Percentiles rank a stretch among this genome's conserved stretches.
phyloP scores from a whole-genome alignment of 2,329 filamentous ascomycete genomes.

The Cadophora gregata region DNA sequence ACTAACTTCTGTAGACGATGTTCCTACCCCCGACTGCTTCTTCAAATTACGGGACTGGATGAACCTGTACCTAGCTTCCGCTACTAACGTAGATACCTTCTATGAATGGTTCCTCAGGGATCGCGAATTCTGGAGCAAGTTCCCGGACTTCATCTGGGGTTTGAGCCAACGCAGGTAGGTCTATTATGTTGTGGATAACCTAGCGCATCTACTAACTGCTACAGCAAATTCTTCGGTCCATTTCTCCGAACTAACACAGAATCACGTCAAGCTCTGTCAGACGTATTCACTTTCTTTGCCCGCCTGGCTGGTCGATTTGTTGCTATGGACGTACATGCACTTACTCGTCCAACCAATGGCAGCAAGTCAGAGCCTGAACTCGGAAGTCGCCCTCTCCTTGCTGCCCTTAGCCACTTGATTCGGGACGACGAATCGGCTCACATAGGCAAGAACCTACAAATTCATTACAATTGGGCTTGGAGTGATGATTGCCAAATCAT shows the following conservation, averaged over 20 bases:
- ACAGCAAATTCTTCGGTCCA: slow-evolving; percentile 42
- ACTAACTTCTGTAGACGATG: slow-evolving; percentile 48
- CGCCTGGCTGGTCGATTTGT: slow-evolving; percentile 59
- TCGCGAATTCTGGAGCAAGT: slow-evolving; percentile 56
- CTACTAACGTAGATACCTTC: slow-evolving; percentile 44
- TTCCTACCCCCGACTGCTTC: slow-evolving; percentile 53
- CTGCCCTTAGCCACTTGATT: slow-evolving; percentile 50
- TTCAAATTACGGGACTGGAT: slow-evolving; percentile 57
- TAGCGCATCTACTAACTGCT: slow-evolving; percentile 28
- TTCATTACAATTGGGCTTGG: slow-evolving; percentile 50
- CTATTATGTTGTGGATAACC: background rate
- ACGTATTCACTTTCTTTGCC: slow-evolving; percentile 47
- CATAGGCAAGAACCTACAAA: slow-evolving; percentile 45
- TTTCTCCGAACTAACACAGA: slow-evolving; percentile 38
- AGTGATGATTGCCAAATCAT: slow-evolving; percentile 39
- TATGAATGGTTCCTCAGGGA: slow-evolving; percentile 53
- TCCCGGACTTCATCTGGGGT: slow-evolving; percentile 57
- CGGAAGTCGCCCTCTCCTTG: slow-evolving; percentile 53
- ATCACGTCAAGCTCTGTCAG: slow-evolving; percentile 36
- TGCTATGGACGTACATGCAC: slow-evolving; percentile 52
- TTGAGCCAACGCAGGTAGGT: slow-evolving; percentile 52
- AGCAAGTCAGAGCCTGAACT: slow-evolving; percentile 48
- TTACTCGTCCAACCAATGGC: slow-evolving; percentile 42
- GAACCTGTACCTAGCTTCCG: slow-evolving; percentile 54
- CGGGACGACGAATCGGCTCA: slow-evolving; percentile 45